Base-by-base conservation (phyloP, 106 monocot genomes). In the Narthecium ossifragum region DNA sequence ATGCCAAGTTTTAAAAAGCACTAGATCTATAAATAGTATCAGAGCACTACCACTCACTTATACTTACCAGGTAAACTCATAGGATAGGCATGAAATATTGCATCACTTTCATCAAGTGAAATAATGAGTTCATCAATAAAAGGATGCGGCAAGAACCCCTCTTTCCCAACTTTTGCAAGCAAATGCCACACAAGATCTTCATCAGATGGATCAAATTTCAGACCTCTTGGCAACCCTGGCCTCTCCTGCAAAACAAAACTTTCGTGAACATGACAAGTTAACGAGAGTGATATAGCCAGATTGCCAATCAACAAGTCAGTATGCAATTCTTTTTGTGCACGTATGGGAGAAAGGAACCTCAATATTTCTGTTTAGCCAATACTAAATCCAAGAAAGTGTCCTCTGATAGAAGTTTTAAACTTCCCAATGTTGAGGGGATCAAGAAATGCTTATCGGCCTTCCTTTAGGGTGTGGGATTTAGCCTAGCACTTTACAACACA, bases 171-270 rank as follows among this genome's bases (percentile, higher is more conserved):
- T 81, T 96, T 84, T 52, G 86, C 86, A 79, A 71, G 75, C 33
- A 96, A 65, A 76, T 96, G 96, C 80, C 75, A 86, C 9, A 96
- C 60, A 26, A 96, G 55, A 23, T 96, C 90, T 57, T 68, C 76
- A 73, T 96, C 96, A 39, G 78, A 77, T 49, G 96, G 96, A 78
- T 96, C 80, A 67, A 96, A 96, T 70, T 81, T 84, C 17, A 90
- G 78, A 14, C 96, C 96, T 76, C 76, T 86, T 55, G 96, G 96
- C 48, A 96, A 70, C 5, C 86, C 86, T 22, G 76, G 86, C 86
- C 85, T 90, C 38, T 75, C 65, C 69, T 83, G 67, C 43, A 68
- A 47, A 53, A 3, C 53, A 60, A 48, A 13, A n/a, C n/a, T n/a
- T n/a, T n/a, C n/a, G n/a, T n/a, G n/a, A n/a, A n/a, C n/a, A n/a